Base-by-base conservation (phyloP, 2,329 filamentous ascomycete species). In the Calycina marina region DNA sequence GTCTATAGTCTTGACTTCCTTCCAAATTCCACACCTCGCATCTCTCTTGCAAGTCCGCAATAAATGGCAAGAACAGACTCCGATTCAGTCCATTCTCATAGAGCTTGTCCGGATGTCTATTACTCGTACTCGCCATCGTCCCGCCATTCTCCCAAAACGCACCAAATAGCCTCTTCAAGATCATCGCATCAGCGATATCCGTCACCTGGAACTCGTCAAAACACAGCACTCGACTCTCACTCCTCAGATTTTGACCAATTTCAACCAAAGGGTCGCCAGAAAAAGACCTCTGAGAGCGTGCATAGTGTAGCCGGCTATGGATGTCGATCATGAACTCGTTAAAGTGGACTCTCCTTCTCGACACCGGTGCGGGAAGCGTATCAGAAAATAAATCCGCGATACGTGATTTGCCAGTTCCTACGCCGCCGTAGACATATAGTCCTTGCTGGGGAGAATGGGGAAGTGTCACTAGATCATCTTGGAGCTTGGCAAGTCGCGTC, bases 251-350 rank as follows among this genome's bases (percentile, higher is more conserved):
- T 22, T n/a, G 20, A 9, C 20, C 20, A 3, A 22, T 22, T n/a
- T 22, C 8, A 8, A 22, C 20, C 20, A 22, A n/a, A 8, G 20
- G 20, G 20, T 22, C 20, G n/a, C 20, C 20, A 22, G 20, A 8
- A n/a, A 22, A 22, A n/a, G 20, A 22, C 8, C 8, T 5, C 10
- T 18, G 18, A 2, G 33, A 33, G 14, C 27, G 37, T 2, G 33
- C 33, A 3, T 18, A 28, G 24, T 39, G 37, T n/a, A 36, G 34
- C 10, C 37, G 37, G 10, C 18, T 29, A 30, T 39, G 37, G 15
- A 39, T 36, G 18, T 39, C 37, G 25, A 39, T 35, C 33, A 39
- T 39, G 30, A 39, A 39, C 13, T 34, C 34, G 25, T 39, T 18
- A 25, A 36, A 39, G 27, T 37, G 37, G 2, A 35, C 25, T 8